Percentiles rank a stretch among this genome's conserved stretches.
Evolutionary conservation across 306 rosid species (phyloP).

Genomic region (Carpinus viminea): DNA sequence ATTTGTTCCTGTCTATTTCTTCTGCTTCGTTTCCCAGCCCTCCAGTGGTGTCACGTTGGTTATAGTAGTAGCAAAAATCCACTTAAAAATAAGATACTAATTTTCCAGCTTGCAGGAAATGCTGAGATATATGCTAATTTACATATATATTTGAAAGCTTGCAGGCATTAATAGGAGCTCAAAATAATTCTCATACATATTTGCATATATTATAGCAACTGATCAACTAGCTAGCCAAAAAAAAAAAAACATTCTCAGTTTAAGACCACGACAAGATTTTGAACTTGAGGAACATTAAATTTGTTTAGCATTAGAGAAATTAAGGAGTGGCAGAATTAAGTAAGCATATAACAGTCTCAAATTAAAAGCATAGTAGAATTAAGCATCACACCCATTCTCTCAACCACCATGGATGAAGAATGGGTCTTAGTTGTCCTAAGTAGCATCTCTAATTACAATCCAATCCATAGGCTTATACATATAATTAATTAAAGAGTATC

Average conservation of each 20-base stretch:
- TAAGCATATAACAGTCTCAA: constrained; percentile 23
- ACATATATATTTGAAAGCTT: too few species aligned
- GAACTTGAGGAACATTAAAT: background rate
- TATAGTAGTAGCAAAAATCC: too few species aligned
- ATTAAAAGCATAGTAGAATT: constrained; percentile 46
- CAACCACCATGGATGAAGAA: constrained; percentile 43
- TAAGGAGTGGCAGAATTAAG: background rate
- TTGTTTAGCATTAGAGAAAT: background rate
- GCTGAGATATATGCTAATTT: background rate
- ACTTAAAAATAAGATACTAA: too few species aligned
- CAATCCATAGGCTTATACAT: constrained; percentile 62
- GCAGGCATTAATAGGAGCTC: background rate
- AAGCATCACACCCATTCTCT: constrained; percentile 62
- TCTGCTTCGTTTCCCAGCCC: too few species aligned
- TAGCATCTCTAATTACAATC: constrained; percentile 65
- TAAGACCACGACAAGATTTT: background rate
- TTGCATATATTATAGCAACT: background rate
- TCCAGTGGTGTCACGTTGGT: too few species aligned
- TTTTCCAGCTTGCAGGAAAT: too few species aligned
- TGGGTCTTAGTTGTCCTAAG: constrained; percentile 42
- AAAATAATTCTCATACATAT: background rate
- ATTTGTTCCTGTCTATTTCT: too few species aligned
- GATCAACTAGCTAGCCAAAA: background rate
- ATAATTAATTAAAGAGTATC: constrained; percentile 54
- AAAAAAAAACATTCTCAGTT: background rate